Percentiles rank a stretch among this genome's conserved stretches.
Conservation (phyloP, 129 eudicot genomes). For the Escallonia rubra region DNA sequence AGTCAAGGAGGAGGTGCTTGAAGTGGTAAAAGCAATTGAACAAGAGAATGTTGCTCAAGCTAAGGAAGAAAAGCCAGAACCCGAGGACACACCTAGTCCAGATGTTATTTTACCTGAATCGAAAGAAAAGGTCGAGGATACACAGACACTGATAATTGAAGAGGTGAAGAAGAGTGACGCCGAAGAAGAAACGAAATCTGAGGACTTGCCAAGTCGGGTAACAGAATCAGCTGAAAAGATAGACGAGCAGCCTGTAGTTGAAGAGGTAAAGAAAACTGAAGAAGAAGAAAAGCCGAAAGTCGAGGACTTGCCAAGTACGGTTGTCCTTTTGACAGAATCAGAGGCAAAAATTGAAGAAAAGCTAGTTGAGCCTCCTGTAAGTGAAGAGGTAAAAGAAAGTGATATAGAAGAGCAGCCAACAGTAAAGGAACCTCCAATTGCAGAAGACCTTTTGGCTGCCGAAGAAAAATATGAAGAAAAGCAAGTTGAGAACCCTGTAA, state of each 20-base stretch:
- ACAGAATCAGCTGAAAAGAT: constrained; percentile 12
- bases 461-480: constrained; percentile 11
- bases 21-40: constrained; percentile 25
- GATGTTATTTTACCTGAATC: neutral
- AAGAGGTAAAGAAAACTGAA: neutral
- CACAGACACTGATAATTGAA: neutral
- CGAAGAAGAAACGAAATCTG: constrained; percentile 9
- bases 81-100: neutral
- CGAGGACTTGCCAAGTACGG: neutral
- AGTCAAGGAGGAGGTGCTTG: constrained; percentile 38
- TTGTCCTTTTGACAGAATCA: neutral
- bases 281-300: constrained; percentile 13
- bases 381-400: constrained; percentile 11
- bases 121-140: neutral
- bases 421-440: too few species aligned
- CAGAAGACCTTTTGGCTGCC: too few species aligned
- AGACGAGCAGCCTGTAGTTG: constrained; percentile 9
- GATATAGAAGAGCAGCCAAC: too few species aligned
- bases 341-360: constrained; percentile 12
- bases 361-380: constrained; percentile 13
- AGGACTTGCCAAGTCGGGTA: neutral
- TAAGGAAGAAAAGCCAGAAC: constrained; percentile 6
- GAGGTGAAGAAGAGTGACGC: neutral
- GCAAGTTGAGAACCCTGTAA: constrained; percentile 11
- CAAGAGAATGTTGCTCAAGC: constrained; percentile 3